Percentiles rank a stretch among this genome's conserved stretches.
phyloP scores from a whole-genome alignment of 2,329 filamentous ascomycete genomes.

The Colletotrichum sublineola region DNA sequence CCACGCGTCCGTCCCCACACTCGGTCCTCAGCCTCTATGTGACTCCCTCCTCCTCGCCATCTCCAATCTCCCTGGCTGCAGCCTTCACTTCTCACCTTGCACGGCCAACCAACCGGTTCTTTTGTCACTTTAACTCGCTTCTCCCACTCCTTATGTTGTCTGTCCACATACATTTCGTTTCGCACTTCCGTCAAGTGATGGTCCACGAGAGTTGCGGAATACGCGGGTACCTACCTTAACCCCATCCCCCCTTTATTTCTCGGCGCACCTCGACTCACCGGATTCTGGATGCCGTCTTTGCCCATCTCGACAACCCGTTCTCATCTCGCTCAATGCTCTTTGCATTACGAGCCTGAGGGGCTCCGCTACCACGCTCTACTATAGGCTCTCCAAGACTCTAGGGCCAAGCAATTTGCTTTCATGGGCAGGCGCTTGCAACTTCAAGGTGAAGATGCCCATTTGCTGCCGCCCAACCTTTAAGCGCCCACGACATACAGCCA shows the following conservation, averaged over 20 bases:
- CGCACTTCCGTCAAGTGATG: slow-evolving; percentile 38
- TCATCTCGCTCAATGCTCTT: slow-evolving; percentile 26
- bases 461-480: slow-evolving; percentile 39
- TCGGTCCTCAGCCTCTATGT: too few relatives aligned
- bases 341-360: slow-evolving; percentile 31
- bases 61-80: neutral
- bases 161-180: neutral
- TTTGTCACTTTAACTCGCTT: neutral
- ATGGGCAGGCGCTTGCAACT: slow-evolving; percentile 41
- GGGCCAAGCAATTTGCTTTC: slow-evolving; percentile 35
- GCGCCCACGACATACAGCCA: slow-evolving; percentile 41
- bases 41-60: neutral
- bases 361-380: slow-evolving; percentile 28
- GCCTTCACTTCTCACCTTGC: slow-evolving; percentile 1
- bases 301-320: slow-evolving; percentile 23
- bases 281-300: slow-evolving; percentile 28
- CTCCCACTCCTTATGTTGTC: neutral
- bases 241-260: slow-evolving; percentile 12
- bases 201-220: slow-evolving; percentile 20
- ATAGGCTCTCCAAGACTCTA: slow-evolving; percentile 24
- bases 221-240: slow-evolving; percentile 7
- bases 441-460: slow-evolving; percentile 37
- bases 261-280: slow-evolving; percentile 38
- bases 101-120: neutral
- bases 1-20: neutral